Evolutionary conservation across 208 protist species (phyloP), one percentile per base, ranked within the genome.

Genomic region (Strigomonas galati): DNA sequence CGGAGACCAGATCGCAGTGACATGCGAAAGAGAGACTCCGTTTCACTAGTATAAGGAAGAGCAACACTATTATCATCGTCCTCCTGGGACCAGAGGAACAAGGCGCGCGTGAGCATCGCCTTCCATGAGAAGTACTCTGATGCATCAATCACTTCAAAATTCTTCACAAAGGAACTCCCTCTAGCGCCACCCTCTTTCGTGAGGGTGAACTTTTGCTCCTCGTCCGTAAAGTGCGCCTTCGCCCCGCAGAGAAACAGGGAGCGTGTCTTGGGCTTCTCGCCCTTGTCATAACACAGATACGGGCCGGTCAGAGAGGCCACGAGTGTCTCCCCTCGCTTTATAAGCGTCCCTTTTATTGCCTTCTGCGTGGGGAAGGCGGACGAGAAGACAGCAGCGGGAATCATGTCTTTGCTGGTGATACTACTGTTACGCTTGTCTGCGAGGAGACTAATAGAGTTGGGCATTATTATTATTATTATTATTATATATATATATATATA

Each of bases 51-150:
- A 10, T 10, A 40, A 10, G 35, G 35, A 40, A 40, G 35, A 4
- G 35, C 4, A 40, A 14, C 7, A 40, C 35, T 40, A 40, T 46
- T 6, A 24, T 46, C 28, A 21, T 53, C 26, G 21, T 48, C 56
- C 10, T 37, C 56, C 2, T 28, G 31, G n/a, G 24, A 46, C 67
- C 68, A 73, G 27, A 73, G 46, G 19, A 67, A 57, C 4, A 44
- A 4, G 12, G 68, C 68, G 19, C 68, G 68, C 7, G 27, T 43
- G 12, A 73, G 44, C 19, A 43, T 26, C 9, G 60, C 68, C 43
- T 73, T 60, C 68, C 68, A 73, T 3, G 28, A 2, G 12, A 49
- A 63, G 44, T 67, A 51, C 32, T 73, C 68, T 14, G 23, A n/a
- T 0, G 12, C 1, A 0, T 7, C 23, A 5, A 44, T 28, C 24